Evolutionary conservation across 2,329 filamentous ascomycete genomes (phyloP).

Genomic region (Clarireedia paspali): DNA sequence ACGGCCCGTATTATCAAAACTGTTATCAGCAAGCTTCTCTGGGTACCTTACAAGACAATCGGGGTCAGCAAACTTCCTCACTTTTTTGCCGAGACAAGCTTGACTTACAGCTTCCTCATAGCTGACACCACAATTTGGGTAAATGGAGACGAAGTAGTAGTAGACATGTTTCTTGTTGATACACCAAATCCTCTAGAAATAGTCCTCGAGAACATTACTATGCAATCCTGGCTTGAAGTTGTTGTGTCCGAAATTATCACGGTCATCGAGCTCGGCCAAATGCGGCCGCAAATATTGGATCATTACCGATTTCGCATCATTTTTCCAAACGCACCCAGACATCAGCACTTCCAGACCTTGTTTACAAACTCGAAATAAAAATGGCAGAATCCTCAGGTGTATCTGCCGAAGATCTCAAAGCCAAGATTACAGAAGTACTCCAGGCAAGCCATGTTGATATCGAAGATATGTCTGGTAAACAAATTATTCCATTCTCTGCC

Average conservation of each 20-base stretch:
- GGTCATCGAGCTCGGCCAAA: not conserved
- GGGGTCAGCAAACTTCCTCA: not conserved
- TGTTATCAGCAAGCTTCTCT: conserved; percentile 76
- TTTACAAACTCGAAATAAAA: conserved; percentile 9
- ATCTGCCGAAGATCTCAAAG: conserved; percentile 63
- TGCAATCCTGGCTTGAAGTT: not conserved
- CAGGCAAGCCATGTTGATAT: conserved; percentile 76
- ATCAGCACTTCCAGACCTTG: not conserved
- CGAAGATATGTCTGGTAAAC: conserved; percentile 81
- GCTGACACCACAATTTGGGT: conserved; percentile 63
- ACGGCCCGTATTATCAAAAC: conserved; percentile 94
- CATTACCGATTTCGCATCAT: conserved; percentile 5
- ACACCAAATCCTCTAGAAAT: conserved; percentile 12
- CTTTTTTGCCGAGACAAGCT: not conserved
- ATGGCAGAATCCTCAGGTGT: conserved; percentile 55
- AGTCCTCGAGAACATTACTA: conserved; percentile 18
- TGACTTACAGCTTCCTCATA: conserved; percentile 68
- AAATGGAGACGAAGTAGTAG: conserved; percentile 35
- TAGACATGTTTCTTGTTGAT: conserved; percentile 18
- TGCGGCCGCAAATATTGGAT: conserved; percentile 9
- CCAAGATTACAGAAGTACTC: conserved; percentile 61
- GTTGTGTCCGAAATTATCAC: not conserved
- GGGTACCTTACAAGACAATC: conserved; percentile 58
- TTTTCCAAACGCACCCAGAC: not conserved
- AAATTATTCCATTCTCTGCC: conserved; percentile 15